Conservation (phyloP, 148 eudicot genomes). For the Linanthus parryae region DNA sequence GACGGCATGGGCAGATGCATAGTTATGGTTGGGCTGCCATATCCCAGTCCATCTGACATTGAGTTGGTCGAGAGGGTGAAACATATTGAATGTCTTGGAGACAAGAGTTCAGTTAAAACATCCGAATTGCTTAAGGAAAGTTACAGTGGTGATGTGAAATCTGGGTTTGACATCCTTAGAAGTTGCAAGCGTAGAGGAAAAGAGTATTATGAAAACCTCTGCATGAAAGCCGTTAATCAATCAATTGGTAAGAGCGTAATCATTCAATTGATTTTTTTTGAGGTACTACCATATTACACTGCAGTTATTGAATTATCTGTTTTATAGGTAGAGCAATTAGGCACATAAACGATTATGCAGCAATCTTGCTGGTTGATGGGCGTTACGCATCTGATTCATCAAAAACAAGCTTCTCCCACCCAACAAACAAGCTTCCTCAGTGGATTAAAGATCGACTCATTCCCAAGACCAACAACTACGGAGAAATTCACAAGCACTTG, state of each 20-base stretch:
- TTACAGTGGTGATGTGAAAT: slow-evolving; percentile 33
- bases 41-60: slow-evolving; percentile 86
- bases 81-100: slow-evolving; percentile 73
- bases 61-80: slow-evolving; percentile 84
- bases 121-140: slow-evolving; percentile 17
- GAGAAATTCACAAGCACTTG: slow-evolving; percentile 68
- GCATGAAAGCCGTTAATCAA: slow-evolving; percentile 99
- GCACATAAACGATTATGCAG: slow-evolving; percentile 85
- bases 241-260: slow-evolving; percentile 60
- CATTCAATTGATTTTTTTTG: background rate
- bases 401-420: slow-evolving; percentile 51
- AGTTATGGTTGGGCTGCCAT: slow-evolving; percentile 93
- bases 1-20: slow-evolving; percentile 96
- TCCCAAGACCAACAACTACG: slow-evolving; percentile 46
- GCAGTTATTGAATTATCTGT: slow-evolving; percentile 10
- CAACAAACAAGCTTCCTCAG: slow-evolving; percentile 69
- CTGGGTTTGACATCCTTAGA: slow-evolving; percentile 65
- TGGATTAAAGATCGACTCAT: slow-evolving; percentile 74
- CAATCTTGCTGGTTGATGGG: slow-evolving; percentile 78
- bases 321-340: slow-evolving; percentile 88
- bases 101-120: slow-evolving; percentile 11
- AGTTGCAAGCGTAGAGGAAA: slow-evolving; percentile 82
- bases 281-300: background rate
- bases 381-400: slow-evolving; percentile 63
- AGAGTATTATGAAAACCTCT: slow-evolving; percentile 91